Evolutionary conservation across 2,329 filamentous ascomycete species (phyloP).

Genomic region (Aspergillus proliferans): DNA sequence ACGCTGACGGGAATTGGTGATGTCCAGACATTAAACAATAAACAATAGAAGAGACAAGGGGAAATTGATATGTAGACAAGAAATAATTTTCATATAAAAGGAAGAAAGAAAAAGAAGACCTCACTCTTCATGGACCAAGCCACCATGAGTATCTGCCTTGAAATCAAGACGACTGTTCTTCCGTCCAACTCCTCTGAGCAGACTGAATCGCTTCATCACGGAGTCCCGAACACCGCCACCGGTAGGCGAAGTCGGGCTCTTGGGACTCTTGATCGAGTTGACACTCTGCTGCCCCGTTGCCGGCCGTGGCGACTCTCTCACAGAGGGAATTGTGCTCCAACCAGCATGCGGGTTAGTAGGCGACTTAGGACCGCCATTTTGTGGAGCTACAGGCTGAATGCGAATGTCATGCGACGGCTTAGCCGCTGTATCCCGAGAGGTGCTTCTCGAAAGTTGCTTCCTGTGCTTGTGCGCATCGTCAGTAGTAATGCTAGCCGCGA

Average conservation of each 20-base stretch:
- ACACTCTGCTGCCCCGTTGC: slow-evolving; percentile 24
- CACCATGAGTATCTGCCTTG: slow-evolving; percentile 22
- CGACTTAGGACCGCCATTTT: background rate
- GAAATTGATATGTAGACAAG: slow-evolving; percentile 7
- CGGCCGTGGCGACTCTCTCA: slow-evolving; percentile 29
- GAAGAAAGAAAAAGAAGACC: slow-evolving; percentile 9
- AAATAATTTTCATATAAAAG: slow-evolving; percentile 3
- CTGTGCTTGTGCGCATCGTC: slow-evolving; percentile 21
- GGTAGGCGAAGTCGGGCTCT: slow-evolving; percentile 30
- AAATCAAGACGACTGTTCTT: slow-evolving; percentile 56
- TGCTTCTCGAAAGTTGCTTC: slow-evolving; percentile 20
- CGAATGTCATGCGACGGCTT: slow-evolving; percentile 23
- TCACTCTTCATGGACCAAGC: slow-evolving; percentile 33
- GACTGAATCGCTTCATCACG: slow-evolving; percentile 71
- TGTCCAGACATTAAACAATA: slow-evolving; percentile 19
- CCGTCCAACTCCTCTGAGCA: slow-evolving; percentile 64
- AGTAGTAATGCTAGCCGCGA: slow-evolving; percentile 12
- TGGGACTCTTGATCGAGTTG: slow-evolving; percentile 12
- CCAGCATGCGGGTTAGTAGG: slow-evolving; percentile 19
- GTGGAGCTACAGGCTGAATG: slow-evolving; percentile 14
- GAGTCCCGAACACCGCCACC: slow-evolving; percentile 47
- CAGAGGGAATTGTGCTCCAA: slow-evolving; percentile 29
- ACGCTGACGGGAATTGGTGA: slow-evolving; percentile 8
- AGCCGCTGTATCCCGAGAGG: slow-evolving; percentile 19
- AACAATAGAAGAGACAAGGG: background rate